phyloP scores from a whole-genome alignment of 2,329 filamentous ascomycete species.

The Lasiodiplodia citricola region DNA sequence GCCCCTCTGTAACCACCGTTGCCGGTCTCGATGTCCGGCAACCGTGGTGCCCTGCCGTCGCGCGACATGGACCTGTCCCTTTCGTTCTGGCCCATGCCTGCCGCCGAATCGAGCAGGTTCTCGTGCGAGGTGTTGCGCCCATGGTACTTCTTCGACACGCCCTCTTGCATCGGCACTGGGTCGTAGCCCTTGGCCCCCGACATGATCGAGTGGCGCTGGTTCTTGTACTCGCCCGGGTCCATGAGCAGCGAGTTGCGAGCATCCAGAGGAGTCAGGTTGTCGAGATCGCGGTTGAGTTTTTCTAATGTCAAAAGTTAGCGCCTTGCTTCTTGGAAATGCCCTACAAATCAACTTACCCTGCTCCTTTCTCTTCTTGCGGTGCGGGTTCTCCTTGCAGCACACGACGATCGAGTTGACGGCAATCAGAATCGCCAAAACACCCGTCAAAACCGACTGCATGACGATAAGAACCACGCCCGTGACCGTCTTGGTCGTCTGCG shows the following conservation, averaged over 20 bases:
- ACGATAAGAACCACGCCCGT: slow-evolving; percentile 91
- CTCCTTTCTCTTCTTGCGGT: slow-evolving; percentile 86
- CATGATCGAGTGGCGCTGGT: slow-evolving; percentile 36
- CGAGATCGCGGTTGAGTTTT: slow-evolving; percentile 76
- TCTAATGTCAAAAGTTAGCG: slow-evolving; percentile 58
- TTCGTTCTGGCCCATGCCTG: slow-evolving; percentile 39
- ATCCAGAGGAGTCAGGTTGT: slow-evolving; percentile 84
- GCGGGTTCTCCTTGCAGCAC: slow-evolving; percentile 86
- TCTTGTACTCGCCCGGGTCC: slow-evolving; percentile 59
- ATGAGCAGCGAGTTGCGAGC: slow-evolving; percentile 85
- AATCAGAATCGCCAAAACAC: slow-evolving; percentile 83
- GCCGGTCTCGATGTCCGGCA: slow-evolving; percentile 35
- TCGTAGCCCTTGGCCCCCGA: slow-evolving; percentile 39
- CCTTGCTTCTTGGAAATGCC: background rate
- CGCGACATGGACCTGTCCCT: slow-evolving; percentile 35
- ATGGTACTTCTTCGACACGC: slow-evolving; percentile 37
- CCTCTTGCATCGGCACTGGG: slow-evolving; percentile 36
- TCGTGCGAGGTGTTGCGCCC: background rate
- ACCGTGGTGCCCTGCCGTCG: slow-evolving; percentile 33
- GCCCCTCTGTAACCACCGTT: slow-evolving; percentile 18
- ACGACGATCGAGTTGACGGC: slow-evolving; percentile 84
- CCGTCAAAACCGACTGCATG: slow-evolving; percentile 86
- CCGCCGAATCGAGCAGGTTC: slow-evolving; percentile 42
- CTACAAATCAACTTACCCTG: slow-evolving; percentile 67
- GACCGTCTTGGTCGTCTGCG: slow-evolving; percentile 90